These are phyloP conservation scores for Hypoxylon fragiforme DNA, from an alignment of 495 filamentous ascomycete genomes.

Conservation along the genomic window DNA sequence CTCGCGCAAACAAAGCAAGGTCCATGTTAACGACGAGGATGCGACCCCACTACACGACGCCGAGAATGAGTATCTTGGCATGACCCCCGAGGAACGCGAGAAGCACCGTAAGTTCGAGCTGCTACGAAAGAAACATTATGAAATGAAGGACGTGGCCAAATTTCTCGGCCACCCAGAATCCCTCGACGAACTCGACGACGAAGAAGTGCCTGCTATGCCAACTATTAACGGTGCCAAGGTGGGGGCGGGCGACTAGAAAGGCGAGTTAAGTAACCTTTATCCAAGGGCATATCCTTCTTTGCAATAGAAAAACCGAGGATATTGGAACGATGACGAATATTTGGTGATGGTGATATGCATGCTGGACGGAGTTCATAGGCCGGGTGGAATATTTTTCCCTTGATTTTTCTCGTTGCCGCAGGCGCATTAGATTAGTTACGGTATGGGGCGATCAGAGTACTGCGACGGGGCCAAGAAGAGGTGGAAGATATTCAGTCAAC, in stretches of 20 bases:
- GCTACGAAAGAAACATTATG: slow-evolving; percentile 92
- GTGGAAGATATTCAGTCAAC: slow-evolving; percentile 4
- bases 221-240: slow-evolving; percentile 40
- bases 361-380: slow-evolving; percentile 26
- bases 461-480: slow-evolving; percentile 1
- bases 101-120: slow-evolving; percentile 91
- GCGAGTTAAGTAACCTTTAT: slow-evolving; percentile 3
- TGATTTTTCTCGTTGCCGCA: slow-evolving; percentile 13
- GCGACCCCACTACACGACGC: slow-evolving; percentile 51
- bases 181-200: slow-evolving; percentile 53
- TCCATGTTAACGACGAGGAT: slow-evolving; percentile 66
- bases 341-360: slow-evolving; percentile 24
- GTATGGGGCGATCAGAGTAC: slow-evolving; percentile 17
- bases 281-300: neutral
- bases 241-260: slow-evolving; percentile 30
- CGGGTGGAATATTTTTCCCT: slow-evolving; percentile 18
- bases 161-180: slow-evolving; percentile 73
- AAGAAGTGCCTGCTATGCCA: slow-evolving; percentile 39
- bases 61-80: slow-evolving; percentile 60
- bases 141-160: slow-evolving; percentile 94
- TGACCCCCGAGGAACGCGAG: slow-evolving; percentile 77
- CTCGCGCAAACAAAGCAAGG: slow-evolving; percentile 63
- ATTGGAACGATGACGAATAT: slow-evolving; percentile 6
- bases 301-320: slow-evolving; percentile 1
- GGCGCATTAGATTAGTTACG: slow-evolving; percentile 23